Conservation (phyloP, 179 eudicot genomes). For the Silene coronaria region DNA sequence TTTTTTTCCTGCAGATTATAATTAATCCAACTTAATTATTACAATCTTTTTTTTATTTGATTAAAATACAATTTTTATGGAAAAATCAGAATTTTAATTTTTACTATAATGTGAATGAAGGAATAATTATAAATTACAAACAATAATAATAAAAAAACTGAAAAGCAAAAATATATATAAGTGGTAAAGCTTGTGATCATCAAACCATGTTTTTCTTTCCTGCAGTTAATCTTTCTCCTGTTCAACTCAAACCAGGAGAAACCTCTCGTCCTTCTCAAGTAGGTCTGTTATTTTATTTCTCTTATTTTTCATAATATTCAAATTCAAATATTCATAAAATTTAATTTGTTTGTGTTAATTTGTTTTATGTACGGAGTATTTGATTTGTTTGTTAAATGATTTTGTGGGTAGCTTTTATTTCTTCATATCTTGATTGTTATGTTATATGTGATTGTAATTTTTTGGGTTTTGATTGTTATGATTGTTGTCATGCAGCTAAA, state of each 20-base stretch:
- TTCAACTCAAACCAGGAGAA: conserved; percentile 13
- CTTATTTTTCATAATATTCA: neutral
- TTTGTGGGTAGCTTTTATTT: neutral
- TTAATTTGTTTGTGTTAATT: neutral
- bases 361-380: neutral
- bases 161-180: neutral
- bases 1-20: neutral
- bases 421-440: neutral
- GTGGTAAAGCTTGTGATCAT: conserved; percentile 10
- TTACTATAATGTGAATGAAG: neutral
- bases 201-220: conserved; percentile 35
- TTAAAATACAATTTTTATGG: neutral
- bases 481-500: neutral
- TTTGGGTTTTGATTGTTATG: conserved; percentile 9
- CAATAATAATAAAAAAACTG: neutral
- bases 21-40: conserved; percentile 9
- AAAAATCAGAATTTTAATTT: neutral
- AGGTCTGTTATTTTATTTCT: conserved; percentile 18
- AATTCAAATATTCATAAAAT: neutral
- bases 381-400: neutral
- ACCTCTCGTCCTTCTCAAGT: conserved; percentile 11
- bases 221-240: conserved; percentile 25
- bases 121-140: neutral
- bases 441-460: neutral
- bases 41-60: neutral